Evolutionary conservation across 2,329 filamentous ascomycete genomes (phyloP).

Genomic region (Apiospora koreana): DNA sequence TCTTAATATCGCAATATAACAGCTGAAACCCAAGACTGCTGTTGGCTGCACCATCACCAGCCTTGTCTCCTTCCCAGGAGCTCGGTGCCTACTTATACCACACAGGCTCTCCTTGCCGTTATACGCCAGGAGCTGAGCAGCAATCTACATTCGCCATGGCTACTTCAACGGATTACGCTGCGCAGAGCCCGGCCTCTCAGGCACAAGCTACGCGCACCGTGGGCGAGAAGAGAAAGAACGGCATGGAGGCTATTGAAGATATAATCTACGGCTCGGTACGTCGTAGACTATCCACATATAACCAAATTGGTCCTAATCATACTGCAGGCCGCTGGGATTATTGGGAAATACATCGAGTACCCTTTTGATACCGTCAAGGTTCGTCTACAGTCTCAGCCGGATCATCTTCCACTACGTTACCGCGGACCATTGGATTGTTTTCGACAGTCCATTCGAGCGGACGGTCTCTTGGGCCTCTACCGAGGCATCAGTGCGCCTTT

Average conservation of each 20-base stretch:
- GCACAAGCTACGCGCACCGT: not conserved
- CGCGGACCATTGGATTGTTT: constrained; percentile 91
- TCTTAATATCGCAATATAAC: not conserved
- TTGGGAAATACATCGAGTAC: constrained; percentile 96
- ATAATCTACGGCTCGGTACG: constrained; percentile 83
- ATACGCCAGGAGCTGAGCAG: not conserved
- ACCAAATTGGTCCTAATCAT: not conserved
- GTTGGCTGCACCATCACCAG: not conserved
- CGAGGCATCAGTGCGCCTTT: constrained; percentile 91
- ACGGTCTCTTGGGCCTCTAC: constrained; percentile 83
- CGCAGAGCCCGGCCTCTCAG: constrained; percentile 18
- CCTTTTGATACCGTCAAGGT: constrained; percentile 99
- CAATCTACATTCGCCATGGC: constrained; percentile 25
- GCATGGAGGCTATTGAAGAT: constrained; percentile 77
- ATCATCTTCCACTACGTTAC: constrained; percentile 79
- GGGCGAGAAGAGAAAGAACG: constrained; percentile 33
- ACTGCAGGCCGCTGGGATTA: constrained; percentile 72
- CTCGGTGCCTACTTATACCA: not conserved
- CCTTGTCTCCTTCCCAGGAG: not conserved
- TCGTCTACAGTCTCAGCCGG: constrained; percentile 91
- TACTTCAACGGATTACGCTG: constrained; percentile 23
- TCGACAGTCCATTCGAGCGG: constrained; percentile 75
- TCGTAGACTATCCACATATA: constrained; percentile 16
- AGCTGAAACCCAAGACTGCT: not conserved
- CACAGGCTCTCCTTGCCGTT: not conserved